Percentiles rank a stretch among this genome's conserved stretches.
phyloP scores from a whole-genome alignment of 2,329 filamentous ascomycete species.

The Plectosphaerella sp. region DNA sequence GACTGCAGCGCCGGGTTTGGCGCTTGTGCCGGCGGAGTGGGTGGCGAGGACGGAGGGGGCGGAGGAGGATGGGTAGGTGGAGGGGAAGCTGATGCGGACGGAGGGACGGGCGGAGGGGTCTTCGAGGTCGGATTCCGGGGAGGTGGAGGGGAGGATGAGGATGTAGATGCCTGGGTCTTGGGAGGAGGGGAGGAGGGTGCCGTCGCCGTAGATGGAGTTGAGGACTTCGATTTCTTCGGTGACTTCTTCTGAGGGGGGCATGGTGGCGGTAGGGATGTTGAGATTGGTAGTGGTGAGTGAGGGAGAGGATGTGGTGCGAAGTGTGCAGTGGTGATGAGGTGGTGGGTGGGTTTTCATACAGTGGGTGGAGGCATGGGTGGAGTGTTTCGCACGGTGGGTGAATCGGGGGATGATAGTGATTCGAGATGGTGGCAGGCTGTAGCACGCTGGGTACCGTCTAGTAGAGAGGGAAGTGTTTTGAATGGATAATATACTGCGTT shows the following conservation, averaged over 20 bases:
- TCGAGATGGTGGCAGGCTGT: no score
- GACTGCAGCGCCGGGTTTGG: slow-evolving; percentile 67
- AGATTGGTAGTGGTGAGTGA: no score
- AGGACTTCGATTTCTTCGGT: slow-evolving; percentile 74
- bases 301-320: no score
- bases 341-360: no score
- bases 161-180: slow-evolving; percentile 45
- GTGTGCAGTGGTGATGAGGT: no score
- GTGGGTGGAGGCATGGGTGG: no score
- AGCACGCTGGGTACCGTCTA: no score
- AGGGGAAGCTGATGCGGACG: slow-evolving; percentile 64
- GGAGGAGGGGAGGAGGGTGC: slow-evolving; percentile 47
- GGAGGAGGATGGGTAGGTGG: slow-evolving; percentile 66
- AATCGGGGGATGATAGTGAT: no score
- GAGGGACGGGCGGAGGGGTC: slow-evolving; percentile 41
- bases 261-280: neutral
- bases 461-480: neutral
- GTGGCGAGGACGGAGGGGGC: slow-evolving; percentile 73
- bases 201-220: slow-evolving; percentile 76
- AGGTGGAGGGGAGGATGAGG: slow-evolving; percentile 55
- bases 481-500: neutral
- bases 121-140: neutral
- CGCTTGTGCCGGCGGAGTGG: slow-evolving; percentile 67
- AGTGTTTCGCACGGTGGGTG: no score
- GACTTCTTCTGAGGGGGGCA: slow-evolving; percentile 9